Base-by-base conservation (phyloP, 2,329 filamentous ascomycete genomes). In the Penicillium sp. region DNA sequence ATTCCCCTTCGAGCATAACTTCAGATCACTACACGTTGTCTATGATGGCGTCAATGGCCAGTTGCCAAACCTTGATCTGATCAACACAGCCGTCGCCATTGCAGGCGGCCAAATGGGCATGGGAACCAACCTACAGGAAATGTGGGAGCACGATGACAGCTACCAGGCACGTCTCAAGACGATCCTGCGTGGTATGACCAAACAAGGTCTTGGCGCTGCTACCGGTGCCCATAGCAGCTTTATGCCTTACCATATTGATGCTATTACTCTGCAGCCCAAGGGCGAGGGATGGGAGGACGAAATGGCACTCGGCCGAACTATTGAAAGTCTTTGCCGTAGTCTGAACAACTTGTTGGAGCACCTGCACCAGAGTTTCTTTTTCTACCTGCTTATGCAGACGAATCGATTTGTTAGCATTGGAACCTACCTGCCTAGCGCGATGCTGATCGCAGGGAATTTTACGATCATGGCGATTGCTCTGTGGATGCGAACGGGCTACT, bases 361-460 rank as follows among this genome's bases (percentile, higher is more conserved):
- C 70, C 80, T 99, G 56, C 94, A 99, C 70, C 94, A 99, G 75
- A 96, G 92, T 71, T 99, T 99, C 79, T 99, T 99, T 82, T 97
- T 99, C 76, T 99, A 99, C 71, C 79, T 99, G 47, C 81, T 99
- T 42, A 91, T 97, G 84, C 87, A 95, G 61, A 84, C 86, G 28
- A 89, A 94, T 65, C 86, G 92, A 10, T 99, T 99, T 69, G 94
- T 97, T 62, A 97, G 92, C 73, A 99, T 99, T 58, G 94, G 94
- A 15, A 99, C 93, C 1, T 99, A 99, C 68, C 81, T 99, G 3
- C 94, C 94, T 0, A 95, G 90, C 63, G 94, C 94, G n/a, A 99
- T 99, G 94, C 76, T 97, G 46, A 82, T 99, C 52, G 94, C 94
- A 2, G 88, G 87, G 41, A 96, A 92, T 70, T 97, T 97, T 67